phyloP scores from a whole-genome alignment of 2,329 filamentous ascomycete species.

The Lachnellula occidentalis region DNA sequence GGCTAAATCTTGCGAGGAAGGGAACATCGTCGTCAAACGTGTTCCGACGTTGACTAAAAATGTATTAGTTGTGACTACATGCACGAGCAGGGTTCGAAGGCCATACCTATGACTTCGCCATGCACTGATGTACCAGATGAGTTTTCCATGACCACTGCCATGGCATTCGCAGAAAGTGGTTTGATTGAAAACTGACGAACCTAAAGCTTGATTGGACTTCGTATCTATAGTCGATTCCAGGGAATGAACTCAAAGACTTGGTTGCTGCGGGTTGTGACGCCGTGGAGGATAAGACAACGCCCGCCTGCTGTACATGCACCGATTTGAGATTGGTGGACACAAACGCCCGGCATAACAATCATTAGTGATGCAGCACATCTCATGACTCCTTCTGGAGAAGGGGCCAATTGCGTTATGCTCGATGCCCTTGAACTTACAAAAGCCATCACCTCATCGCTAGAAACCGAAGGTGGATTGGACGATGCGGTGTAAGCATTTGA shows the following conservation, averaged over 20 bases:
- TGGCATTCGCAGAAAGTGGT: too few relatives aligned
- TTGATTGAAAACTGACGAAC: too few relatives aligned
- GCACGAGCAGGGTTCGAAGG: too few relatives aligned
- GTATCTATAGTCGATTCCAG: neutral
- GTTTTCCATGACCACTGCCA: too few relatives aligned
- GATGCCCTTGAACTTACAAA: constrained; percentile 35
- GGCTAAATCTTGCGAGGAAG: too few relatives aligned
- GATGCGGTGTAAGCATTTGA: neutral
- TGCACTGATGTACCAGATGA: too few relatives aligned
- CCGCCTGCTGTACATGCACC: constrained; percentile 11
- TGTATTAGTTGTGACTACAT: too few relatives aligned
- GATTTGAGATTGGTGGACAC: constrained; percentile 12
- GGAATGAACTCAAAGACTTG: constrained; percentile 2
- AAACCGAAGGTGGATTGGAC: neutral
- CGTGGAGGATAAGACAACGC: neutral
- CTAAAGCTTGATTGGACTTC: too few relatives aligned
- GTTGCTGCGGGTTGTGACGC: constrained; percentile 2
- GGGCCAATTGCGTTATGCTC: constrained; percentile 32
- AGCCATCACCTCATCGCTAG: neutral
- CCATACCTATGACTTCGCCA: too few relatives aligned
- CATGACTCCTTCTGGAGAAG: constrained; percentile 43
- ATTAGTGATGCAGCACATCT: constrained; percentile 47
- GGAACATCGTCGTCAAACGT: too few relatives aligned
- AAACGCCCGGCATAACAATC: constrained; percentile 37
- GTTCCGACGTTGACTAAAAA: too few relatives aligned